Evolutionary conservation across 1,139 yeast species (phyloP).

Genomic region (Diutina rugosa): DNA sequence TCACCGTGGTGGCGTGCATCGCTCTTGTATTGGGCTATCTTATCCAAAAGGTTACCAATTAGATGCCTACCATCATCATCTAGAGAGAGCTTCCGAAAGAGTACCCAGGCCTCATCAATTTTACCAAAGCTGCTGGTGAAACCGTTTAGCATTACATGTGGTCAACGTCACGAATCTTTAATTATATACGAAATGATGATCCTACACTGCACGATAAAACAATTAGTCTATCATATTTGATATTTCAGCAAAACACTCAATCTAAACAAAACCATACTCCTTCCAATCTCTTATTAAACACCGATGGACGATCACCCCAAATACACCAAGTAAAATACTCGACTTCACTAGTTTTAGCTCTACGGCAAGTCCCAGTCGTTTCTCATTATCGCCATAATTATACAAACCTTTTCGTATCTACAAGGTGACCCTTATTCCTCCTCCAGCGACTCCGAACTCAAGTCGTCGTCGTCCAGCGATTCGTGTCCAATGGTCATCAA

Average conservation of each 20-base stretch:
- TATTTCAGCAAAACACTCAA: too few species aligned
- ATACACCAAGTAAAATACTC: too few species aligned
- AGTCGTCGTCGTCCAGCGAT: slow-evolving; percentile 1
- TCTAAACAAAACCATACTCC: too few species aligned
- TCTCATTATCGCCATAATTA: slow-evolving; percentile 1
- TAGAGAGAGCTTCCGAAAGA: neutral
- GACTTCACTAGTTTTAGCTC: neutral
- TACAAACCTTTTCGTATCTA: slow-evolving; percentile 2
- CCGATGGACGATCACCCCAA: too few species aligned
- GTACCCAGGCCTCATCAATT: neutral
- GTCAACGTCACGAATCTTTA: neutral
- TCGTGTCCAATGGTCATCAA: slow-evolving; percentile 1
- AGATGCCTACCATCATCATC: neutral
- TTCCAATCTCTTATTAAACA: too few species aligned
- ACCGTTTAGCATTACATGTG: neutral
- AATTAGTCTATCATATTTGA: too few species aligned
- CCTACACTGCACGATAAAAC: neutral
- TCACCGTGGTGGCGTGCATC: neutral
- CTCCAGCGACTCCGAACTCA: slow-evolving; percentile 1
- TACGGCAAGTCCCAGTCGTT: neutral
- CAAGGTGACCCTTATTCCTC: neutral
- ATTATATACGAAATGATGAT: neutral
- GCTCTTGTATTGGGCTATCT: neutral
- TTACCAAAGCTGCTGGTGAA: neutral
- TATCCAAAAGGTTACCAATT: neutral